Percentiles rank a stretch among this genome's conserved stretches.
These are phyloP conservation scores for Beta corolliflora DNA, from an alignment of 179 eudicot genomes.

Conservation along the genomic window DNA sequence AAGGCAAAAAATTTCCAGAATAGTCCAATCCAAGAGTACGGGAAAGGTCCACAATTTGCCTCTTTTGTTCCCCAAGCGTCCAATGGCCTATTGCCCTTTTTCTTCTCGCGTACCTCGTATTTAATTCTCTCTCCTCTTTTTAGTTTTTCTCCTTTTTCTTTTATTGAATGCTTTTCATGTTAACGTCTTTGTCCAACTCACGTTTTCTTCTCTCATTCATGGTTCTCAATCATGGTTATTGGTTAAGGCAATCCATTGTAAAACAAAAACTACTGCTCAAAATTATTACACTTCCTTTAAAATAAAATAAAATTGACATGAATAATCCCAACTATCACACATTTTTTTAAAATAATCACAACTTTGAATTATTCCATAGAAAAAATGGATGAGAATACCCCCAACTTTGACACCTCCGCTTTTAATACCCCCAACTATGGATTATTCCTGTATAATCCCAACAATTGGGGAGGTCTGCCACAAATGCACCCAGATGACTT, in stretches of 20 bases:
- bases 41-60: conserved; percentile 51
- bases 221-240: not conserved
- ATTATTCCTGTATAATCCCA: too few relatives aligned
- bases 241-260: not conserved
- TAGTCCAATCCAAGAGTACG: conserved; percentile 86
- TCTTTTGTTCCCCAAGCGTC: conserved; percentile 44
- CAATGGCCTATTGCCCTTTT: conserved; percentile 14
- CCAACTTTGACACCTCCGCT: too few relatives aligned
- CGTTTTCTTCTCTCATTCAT: not conserved
- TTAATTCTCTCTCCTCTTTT: conserved; percentile 9
- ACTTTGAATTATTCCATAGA: too few relatives aligned
- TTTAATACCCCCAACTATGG: too few relatives aligned
- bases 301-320: too few relatives aligned
- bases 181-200: conserved; percentile 1
- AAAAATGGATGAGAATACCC: too few relatives aligned
- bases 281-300: too few relatives aligned
- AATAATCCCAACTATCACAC: too few relatives aligned
- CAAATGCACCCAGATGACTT: too few relatives aligned
- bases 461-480: too few relatives aligned
- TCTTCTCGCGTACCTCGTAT: conserved; percentile 30
- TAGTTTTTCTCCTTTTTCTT: not conserved
- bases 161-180: not conserved
- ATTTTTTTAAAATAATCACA: too few relatives aligned
- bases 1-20: conserved; percentile 61
- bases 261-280: too few relatives aligned